Evolutionary conservation across 306 rosid genomes (phyloP), one percentile per base, ranked within the genome.

Genomic region (Sicyos baderoa): DNA sequence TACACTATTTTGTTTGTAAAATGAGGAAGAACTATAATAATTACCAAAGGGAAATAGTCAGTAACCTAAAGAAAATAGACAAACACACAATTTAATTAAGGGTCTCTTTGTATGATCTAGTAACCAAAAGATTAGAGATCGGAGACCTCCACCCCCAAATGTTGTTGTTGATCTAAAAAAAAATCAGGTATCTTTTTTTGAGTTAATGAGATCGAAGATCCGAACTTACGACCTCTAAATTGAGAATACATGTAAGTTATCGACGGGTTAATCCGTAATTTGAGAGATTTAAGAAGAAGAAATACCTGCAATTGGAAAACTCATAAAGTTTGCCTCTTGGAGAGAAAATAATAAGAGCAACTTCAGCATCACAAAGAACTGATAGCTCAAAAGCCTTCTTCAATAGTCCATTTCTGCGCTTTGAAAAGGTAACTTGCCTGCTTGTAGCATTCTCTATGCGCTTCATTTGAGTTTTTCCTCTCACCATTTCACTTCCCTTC

Each of bases 311-410:
- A 71, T 91, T 93, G 4, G 98, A 79, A 76, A 88, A 93, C 75
- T 93, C 98, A 70, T 86, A 88, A 73, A 93, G 97, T 79, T 85
- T 93, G 50, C 97, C 97, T 81, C 88, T 86, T 21, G 88, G 74
- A 10, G 98, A 93, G 85, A 93, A 89, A 40, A 93, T 72, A 16
- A 92, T 79, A 54, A 92, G 93, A 57, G 93, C 92, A 75, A 91
- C 92, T 78, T 91, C 97, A 13, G 97, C 97, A 71, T 91, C 97
- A 54, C 97, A 91, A n/a, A 91, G 83, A 60, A 91, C 97, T 2
- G 97, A 91, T 0, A 92, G 84, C 88, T 92, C 96, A 70, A 83
- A 92, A 9, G 98, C 95, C 68, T 92, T 92, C 82, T 92, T 92
- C 7, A 92, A 82, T 54, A 92, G 77, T 5, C 98, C 98, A 74